phyloP scores from a whole-genome alignment of 345 rosid species.

The Psidium guajava region DNA sequence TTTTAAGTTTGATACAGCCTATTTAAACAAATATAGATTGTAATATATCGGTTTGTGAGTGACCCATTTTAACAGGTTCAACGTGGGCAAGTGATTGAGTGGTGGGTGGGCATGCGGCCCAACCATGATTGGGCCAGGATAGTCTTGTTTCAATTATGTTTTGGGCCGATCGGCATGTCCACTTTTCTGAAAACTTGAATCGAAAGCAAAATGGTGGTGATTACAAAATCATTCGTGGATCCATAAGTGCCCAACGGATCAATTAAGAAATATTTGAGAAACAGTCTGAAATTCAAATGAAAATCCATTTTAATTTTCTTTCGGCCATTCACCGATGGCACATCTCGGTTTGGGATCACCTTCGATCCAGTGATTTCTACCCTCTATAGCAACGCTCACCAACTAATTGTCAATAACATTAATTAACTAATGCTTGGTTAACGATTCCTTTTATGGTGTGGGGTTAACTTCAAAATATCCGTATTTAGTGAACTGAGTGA shows the following conservation, averaged over 20 bases:
- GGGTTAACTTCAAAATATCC: too few species aligned
- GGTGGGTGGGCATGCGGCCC: not conserved
- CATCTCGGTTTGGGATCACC: not conserved
- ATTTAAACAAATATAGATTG: too few species aligned
- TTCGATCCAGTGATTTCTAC: not conserved
- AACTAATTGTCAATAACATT: not conserved
- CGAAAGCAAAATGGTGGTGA: fast-evolving
- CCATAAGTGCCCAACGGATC: not conserved
- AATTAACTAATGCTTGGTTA: not conserved
- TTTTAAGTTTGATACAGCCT: too few species aligned
- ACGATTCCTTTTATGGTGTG: not conserved
- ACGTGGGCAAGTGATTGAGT: not conserved
- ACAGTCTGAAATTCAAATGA: fast-evolving
- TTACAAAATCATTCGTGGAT: not conserved
- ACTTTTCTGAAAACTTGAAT: not conserved
- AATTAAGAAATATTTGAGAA: not conserved
- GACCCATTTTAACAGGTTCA: too few species aligned
- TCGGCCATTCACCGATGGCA: fast-evolving
- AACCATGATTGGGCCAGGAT: not conserved
- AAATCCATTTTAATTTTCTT: not conserved
- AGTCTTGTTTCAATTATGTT: not conserved
- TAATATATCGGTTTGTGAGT: too few species aligned
- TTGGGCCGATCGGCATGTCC: not conserved
- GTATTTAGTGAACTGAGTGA: too few species aligned
- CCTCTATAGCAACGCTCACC: not conserved